phyloP scores from a whole-genome alignment of 2,329 filamentous ascomycete genomes.

The Penicillium brevicompactum region DNA sequence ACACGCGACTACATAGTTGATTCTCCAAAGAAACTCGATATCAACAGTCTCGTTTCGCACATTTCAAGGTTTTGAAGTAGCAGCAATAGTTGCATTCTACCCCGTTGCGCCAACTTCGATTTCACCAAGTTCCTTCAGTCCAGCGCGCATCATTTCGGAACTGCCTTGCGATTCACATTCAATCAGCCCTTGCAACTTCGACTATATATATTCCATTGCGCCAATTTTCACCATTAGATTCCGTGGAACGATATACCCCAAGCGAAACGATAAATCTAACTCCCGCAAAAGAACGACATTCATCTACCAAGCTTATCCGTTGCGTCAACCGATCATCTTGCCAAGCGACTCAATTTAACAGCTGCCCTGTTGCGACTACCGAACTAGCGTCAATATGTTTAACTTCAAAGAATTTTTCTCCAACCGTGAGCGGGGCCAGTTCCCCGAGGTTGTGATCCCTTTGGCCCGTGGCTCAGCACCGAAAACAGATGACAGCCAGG shows the following conservation, averaged over 20 bases:
- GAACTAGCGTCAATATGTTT: slow-evolving; percentile 5
- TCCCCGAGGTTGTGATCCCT: slow-evolving; percentile 52
- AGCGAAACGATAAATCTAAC: not conserved
- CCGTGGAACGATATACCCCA: not conserved
- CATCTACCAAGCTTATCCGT: not conserved
- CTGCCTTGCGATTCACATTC: not conserved
- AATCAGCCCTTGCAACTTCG: slow-evolving; percentile 14
- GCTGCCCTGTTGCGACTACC: slow-evolving; percentile 6
- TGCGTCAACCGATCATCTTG: slow-evolving; percentile 1
- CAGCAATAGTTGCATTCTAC: slow-evolving; percentile 14
- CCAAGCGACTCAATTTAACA: slow-evolving; percentile 7
- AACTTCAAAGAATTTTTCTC: slow-evolving; percentile 18
- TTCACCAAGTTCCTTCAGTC: not conserved
- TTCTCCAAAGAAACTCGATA: slow-evolving; percentile 13
- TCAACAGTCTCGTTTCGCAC: slow-evolving; percentile 7
- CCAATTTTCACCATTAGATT: not conserved
- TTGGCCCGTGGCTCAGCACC: slow-evolving; percentile 47
- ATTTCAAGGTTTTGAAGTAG: slow-evolving; percentile 14
- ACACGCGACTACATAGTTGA: slow-evolving; percentile 14
- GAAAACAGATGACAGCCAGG: slow-evolving; percentile 23
- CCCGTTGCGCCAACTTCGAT: slow-evolving; percentile 12
- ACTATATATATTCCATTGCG: slow-evolving; percentile 8
- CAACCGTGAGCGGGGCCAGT: slow-evolving; percentile 28
- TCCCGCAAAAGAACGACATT: slow-evolving; percentile 1
- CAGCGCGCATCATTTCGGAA: slow-evolving; percentile 7